Conservation (phyloP, 805 yeast genomes). For the Lipomyces yamanashiensis region DNA sequence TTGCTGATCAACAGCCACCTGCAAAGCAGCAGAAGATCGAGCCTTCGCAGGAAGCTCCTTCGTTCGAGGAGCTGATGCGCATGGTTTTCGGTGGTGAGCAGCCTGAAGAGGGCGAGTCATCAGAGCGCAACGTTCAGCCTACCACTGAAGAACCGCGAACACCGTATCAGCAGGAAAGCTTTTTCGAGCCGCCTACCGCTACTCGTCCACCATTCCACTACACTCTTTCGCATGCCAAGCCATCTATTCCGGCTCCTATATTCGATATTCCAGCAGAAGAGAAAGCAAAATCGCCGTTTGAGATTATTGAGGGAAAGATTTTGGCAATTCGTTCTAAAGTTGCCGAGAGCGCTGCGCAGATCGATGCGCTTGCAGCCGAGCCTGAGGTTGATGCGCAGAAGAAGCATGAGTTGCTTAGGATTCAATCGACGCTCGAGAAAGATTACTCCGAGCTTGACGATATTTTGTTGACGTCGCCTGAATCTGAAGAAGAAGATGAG, state of each 20-base stretch:
- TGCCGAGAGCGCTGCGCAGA: slow-evolving; percentile 8
- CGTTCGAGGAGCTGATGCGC: slow-evolving; percentile 16
- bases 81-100: slow-evolving; percentile 20
- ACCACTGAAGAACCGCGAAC: not conserved
- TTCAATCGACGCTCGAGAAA: slow-evolving; percentile 37
- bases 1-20: not conserved
- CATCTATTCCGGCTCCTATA: slow-evolving; percentile 11
- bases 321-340: slow-evolving; percentile 5
- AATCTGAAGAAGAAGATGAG: slow-evolving; percentile 20
- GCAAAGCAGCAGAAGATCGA: slow-evolving; percentile 7
- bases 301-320: slow-evolving; percentile 3
- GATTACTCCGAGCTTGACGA: slow-evolving; percentile 39
- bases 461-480: slow-evolving; percentile 28
- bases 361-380: slow-evolving; percentile 14
- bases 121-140: not conserved
- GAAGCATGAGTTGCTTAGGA: slow-evolving; percentile 18
- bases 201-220: slow-evolving; percentile 32
- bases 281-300: slow-evolving; percentile 13
- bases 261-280: slow-evolving; percentile 13
- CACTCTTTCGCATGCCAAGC: slow-evolving; percentile 22
- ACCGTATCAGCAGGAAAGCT: not conserved
- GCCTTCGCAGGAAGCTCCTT: not conserved
- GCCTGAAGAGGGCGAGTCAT: not conserved
- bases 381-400: not conserved
- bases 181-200: slow-evolving; percentile 10